Percentiles rank a stretch among this genome's conserved stretches.
phyloP scores from a whole-genome alignment of 257 asterid species.

The Lycium barbarum region DNA sequence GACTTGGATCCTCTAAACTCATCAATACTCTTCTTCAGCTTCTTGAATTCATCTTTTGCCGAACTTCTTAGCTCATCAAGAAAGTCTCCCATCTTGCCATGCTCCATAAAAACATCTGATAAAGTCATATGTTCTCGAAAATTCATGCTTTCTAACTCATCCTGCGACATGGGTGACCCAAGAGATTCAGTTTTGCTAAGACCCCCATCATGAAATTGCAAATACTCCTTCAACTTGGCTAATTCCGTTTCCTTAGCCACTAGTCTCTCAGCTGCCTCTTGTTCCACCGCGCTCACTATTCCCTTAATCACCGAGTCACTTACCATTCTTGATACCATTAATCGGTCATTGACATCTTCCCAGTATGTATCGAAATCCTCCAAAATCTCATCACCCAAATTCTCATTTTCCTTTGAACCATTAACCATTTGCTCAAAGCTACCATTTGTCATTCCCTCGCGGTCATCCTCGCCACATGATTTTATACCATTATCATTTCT shows the following conservation, averaged over 20 bases:
- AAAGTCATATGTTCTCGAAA: constrained; percentile 27
- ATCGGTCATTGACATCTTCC: constrained; percentile 73
- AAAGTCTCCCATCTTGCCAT: constrained; percentile 55
- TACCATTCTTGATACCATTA: constrained; percentile 82
- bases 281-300: constrained; percentile 87
- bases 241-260: constrained; percentile 70
- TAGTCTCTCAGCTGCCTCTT: constrained; percentile 74
- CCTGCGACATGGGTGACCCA: constrained; percentile 28
- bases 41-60: constrained; percentile 56
- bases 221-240: constrained; percentile 51
- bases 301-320: constrained; percentile 88
- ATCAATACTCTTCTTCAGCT: constrained; percentile 57
- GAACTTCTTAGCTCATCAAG: constrained; percentile 47
- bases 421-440: constrained; percentile 32
- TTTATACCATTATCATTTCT: constrained; percentile 33
- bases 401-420: constrained; percentile 47
- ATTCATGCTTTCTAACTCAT: constrained; percentile 26
- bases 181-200: constrained; percentile 33
- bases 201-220: constrained; percentile 39
- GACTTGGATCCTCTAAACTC: constrained; percentile 47
- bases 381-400: constrained; percentile 71
- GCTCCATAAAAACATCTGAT: constrained; percentile 38
- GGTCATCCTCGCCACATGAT: constrained; percentile 30
- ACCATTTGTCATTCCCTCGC: background rate
- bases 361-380: constrained; percentile 71